Percentiles rank a stretch among this genome's conserved stretches.
Conservation (phyloP, 2,329 filamentous ascomycete genomes). For the Aspergillus novoparasiticus region DNA sequence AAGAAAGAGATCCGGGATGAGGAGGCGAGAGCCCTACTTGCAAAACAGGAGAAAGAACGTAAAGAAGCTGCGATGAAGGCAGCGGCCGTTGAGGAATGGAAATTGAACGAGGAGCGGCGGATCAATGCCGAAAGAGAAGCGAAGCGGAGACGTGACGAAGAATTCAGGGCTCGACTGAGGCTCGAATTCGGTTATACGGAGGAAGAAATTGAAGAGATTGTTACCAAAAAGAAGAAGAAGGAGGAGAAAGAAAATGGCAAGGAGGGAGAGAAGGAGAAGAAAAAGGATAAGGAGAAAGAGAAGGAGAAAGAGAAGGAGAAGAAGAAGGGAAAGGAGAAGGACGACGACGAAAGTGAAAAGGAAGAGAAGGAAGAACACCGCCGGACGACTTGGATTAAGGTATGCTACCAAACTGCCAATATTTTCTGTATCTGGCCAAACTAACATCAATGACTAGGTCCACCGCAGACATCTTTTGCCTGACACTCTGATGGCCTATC, state of each 20-base stretch:
- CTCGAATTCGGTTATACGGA: constrained; percentile 44
- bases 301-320: constrained; percentile 37
- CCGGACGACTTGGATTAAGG: constrained; percentile 48
- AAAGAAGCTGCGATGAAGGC: constrained; percentile 39
- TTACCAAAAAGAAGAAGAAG: constrained; percentile 42
- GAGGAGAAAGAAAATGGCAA: constrained; percentile 25
- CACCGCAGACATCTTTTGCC: constrained; percentile 50
- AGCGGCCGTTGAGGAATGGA: constrained; percentile 46
- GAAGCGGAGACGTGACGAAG: constrained; percentile 32
- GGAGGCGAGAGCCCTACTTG: constrained; percentile 44
- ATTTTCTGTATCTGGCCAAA: background rate
- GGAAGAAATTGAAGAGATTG: constrained; percentile 45
- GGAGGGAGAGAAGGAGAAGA: constrained; percentile 36
- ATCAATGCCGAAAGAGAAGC: constrained; percentile 36
- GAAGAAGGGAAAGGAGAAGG: constrained; percentile 29
- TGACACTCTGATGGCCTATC: constrained; percentile 50
- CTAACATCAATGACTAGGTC: constrained; percentile 35
- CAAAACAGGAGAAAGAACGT: constrained; percentile 33
- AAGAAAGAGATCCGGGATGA: constrained; percentile 45
- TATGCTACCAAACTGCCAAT: constrained; percentile 19
- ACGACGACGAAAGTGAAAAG: constrained; percentile 22
- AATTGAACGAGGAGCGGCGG: constrained; percentile 33
- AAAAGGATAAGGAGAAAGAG: constrained; percentile 41
- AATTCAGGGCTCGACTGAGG: constrained; percentile 41
- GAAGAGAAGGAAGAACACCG: constrained; percentile 29